Conservation (phyloP, 257 asterid genomes). For the Solanum pinnatisectum region DNA sequence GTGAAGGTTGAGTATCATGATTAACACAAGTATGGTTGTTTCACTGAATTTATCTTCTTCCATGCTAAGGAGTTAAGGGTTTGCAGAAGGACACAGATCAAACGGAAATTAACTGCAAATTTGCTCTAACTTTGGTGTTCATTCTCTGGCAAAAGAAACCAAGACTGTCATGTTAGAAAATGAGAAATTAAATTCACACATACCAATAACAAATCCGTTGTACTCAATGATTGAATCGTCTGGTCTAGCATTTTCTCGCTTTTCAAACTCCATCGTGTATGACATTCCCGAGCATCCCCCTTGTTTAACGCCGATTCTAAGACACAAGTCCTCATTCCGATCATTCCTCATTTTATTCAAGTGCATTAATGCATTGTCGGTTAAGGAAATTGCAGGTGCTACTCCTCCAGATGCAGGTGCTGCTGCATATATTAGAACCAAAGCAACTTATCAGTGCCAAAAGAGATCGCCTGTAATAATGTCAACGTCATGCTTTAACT, state of each 20-base stretch:
- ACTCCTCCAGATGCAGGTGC: constrained; percentile 54
- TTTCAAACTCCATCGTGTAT: constrained; percentile 90
- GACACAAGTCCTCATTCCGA: constrained; percentile 53
- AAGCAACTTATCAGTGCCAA: not conserved
- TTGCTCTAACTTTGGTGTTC: not conserved
- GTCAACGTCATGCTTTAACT: not conserved
- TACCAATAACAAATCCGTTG: constrained; percentile 80
- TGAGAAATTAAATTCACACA: not conserved
- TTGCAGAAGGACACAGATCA: not conserved
- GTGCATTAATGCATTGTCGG: constrained; percentile 70
- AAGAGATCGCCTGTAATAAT: not conserved
- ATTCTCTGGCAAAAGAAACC: not conserved
- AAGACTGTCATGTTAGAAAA: not conserved
- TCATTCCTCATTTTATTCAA: constrained; percentile 70
- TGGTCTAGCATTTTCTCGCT: constrained; percentile 59
- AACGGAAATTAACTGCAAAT: not conserved
- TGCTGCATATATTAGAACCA: constrained; percentile 20
- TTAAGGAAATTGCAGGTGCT: constrained; percentile 74
- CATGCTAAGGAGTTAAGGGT: not conserved
- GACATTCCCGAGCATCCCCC: constrained; percentile 99
- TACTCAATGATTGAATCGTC: constrained; percentile 86
- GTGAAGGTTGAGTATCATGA: not conserved
- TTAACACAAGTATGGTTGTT: not conserved
- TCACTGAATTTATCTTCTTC: not conserved
- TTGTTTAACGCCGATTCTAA: constrained; percentile 93